These are phyloP conservation scores for Atkinsonella texensis DNA, from an alignment of 2,329 filamentous ascomycete species.

Conservation along the genomic window DNA sequence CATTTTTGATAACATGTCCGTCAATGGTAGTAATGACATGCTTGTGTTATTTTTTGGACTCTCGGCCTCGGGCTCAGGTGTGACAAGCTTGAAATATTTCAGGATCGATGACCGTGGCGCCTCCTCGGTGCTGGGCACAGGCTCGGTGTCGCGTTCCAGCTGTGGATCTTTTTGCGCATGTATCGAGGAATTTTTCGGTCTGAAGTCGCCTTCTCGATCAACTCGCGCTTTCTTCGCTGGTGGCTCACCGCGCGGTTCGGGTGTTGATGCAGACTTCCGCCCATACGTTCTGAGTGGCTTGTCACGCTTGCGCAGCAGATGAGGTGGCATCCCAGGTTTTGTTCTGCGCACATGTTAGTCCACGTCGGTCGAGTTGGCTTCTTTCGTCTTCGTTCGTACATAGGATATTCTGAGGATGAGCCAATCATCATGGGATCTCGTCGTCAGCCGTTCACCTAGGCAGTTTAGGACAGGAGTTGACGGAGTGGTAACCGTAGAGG, in stretches of 20 bases:
- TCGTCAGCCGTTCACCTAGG: neutral
- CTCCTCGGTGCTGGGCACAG: neutral
- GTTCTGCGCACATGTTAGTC: constrained; percentile 14
- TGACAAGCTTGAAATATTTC: constrained; percentile 28
- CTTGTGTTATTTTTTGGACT: constrained; percentile 3
- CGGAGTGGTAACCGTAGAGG: neutral
- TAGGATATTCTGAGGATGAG: constrained; percentile 18
- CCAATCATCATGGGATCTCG: constrained; percentile 6
- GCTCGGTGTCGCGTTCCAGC: neutral
- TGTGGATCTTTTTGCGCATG: neutral
- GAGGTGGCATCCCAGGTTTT: constrained; percentile 15
- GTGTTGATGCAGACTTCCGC: constrained; percentile 17
- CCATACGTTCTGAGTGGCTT: constrained; percentile 29
- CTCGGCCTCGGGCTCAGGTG: constrained; percentile 4
- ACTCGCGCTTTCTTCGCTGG: constrained; percentile 16
- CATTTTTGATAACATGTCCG: constrained; percentile 3
- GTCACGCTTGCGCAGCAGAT: constrained; percentile 16
- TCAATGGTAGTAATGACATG: constrained; percentile 9
- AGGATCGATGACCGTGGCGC: constrained; percentile 22
- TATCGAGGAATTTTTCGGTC: neutral
- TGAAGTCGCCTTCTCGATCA: neutral
- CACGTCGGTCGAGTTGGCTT: neutral
- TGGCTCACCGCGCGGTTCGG: constrained; percentile 15
- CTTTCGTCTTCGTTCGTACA: constrained; percentile 9
- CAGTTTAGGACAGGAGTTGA: neutral